Conservation (phyloP, 441 rosid species). For the Francoa sonchifolia region DNA sequence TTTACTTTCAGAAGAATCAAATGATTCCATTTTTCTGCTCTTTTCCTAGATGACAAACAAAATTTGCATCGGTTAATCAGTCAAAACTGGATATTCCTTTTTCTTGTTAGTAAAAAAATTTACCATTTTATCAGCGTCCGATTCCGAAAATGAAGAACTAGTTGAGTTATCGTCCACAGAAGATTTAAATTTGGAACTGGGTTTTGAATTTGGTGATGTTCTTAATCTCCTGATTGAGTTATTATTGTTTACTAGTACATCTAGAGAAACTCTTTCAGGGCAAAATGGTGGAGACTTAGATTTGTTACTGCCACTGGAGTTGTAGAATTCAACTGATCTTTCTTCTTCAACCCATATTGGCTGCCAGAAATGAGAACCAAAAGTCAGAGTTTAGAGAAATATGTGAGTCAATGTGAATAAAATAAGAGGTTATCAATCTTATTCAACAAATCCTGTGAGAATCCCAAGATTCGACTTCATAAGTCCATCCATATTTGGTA, state of each 20-base stretch:
- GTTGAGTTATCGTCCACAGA: constrained; percentile 16
- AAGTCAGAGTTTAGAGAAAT: background rate
- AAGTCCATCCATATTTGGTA: no score
- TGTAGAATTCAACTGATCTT: constrained; percentile 23
- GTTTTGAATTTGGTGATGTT: constrained; percentile 11
- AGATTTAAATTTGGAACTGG: constrained; percentile 27
- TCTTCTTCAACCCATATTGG: constrained; percentile 47
- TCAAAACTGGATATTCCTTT: constrained; percentile 3
- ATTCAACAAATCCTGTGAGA: no score
- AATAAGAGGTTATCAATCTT: no score
- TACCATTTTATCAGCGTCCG: constrained; percentile 37
- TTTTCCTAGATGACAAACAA: constrained; percentile 33
- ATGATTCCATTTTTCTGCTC: constrained; percentile 25
- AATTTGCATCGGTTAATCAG: constrained; percentile 26
- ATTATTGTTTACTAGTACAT: constrained; percentile 6
- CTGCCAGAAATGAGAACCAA: constrained; percentile 16
- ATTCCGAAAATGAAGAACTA: constrained; percentile 20
- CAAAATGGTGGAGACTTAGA: constrained; percentile 21
- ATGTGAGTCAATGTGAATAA: no score
- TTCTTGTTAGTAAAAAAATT: constrained; percentile 21
- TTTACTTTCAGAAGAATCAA: constrained; percentile 17
- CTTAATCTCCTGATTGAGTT: constrained; percentile 6
- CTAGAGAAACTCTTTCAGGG: constrained; percentile 38
- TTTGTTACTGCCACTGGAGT: constrained; percentile 10
- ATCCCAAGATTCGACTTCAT: no score